These are phyloP conservation scores for Emericellopsis terricola DNA, from an alignment of 495 filamentous ascomycete genomes.

Conservation along the genomic window DNA sequence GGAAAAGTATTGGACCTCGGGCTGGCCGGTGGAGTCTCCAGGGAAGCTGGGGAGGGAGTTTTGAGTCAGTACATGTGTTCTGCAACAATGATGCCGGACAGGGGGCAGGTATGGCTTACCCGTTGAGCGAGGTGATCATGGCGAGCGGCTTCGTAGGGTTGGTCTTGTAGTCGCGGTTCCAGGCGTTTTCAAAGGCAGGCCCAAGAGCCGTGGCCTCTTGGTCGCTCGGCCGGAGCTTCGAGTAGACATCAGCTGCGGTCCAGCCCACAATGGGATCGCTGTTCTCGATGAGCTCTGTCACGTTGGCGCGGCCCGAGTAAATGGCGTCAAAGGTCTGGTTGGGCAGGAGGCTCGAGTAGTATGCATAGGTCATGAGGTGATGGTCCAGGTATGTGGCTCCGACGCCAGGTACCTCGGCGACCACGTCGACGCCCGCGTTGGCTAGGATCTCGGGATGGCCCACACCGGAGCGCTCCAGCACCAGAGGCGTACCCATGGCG, in stretches of 20 bases:
- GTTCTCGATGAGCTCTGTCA: conserved; percentile 8
- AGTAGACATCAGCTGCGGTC: conserved; percentile 26
- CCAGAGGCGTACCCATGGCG: conserved; percentile 60
- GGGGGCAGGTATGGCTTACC: conserved; percentile 13
- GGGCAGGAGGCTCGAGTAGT: conserved; percentile 11
- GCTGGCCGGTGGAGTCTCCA: conserved; percentile 9
- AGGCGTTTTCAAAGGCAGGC: conserved; percentile 19
- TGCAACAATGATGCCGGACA: too few relatives aligned
- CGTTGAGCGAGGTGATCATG: conserved; percentile 10
- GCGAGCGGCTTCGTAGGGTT: conserved; percentile 19
- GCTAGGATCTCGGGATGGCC: conserved; percentile 57
- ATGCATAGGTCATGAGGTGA: conserved; percentile 39
- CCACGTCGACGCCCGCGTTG: conserved; percentile 43
- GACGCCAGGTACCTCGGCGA: conserved; percentile 65
- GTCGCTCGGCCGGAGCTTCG: conserved; percentile 23
- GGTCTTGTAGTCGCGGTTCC: conserved; percentile 26
- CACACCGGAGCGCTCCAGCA: conserved; percentile 60
- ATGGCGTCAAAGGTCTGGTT: conserved; percentile 19
- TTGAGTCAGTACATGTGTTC: too few relatives aligned
- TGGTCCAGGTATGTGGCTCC: conserved; percentile 77
- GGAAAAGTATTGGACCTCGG: conserved; percentile 18
- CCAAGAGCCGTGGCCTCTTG: conserved; percentile 21
- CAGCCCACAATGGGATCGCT: conserved; percentile 20
- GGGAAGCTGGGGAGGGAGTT: conserved; percentile 12
- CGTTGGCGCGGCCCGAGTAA: conserved; percentile 6